Evolutionary conservation across 2,329 filamentous ascomycete species (phyloP).

Genomic region (Paecilomyces variotii): DNA sequence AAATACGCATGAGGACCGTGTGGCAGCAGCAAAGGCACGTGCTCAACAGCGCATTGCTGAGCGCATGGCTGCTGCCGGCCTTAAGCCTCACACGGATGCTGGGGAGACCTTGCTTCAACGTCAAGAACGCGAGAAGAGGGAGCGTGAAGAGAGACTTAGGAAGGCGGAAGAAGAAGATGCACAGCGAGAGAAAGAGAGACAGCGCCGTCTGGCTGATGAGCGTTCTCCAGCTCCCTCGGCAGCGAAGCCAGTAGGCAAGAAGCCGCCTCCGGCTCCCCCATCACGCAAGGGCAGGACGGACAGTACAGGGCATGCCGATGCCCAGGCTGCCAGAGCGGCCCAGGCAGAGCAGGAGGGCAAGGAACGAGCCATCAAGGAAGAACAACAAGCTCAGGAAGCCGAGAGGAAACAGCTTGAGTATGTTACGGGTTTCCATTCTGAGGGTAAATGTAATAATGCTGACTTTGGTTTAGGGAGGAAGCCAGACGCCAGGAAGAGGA

Average conservation of each 20-base stretch:
- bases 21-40: slow-evolving; percentile 94
- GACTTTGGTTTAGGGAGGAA: slow-evolving; percentile 51
- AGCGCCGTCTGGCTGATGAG: slow-evolving; percentile 74
- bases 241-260: slow-evolving; percentile 52
- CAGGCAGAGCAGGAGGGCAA: slow-evolving; percentile 42
- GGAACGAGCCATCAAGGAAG: slow-evolving; percentile 52
- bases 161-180: slow-evolving; percentile 93
- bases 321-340: slow-evolving; percentile 51
- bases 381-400: slow-evolving; percentile 67
- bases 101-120: slow-evolving; percentile 77
- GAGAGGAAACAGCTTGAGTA: slow-evolving; percentile 76
- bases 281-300: slow-evolving; percentile 61
- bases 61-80: slow-evolving; percentile 82
- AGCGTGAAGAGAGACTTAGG: slow-evolving; percentile 76
- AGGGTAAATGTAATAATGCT: slow-evolving; percentile 9
- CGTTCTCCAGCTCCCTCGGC: slow-evolving; percentile 54
- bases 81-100: slow-evolving; percentile 72
- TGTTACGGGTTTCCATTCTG: slow-evolving; percentile 35
- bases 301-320: slow-evolving; percentile 49
- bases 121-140: slow-evolving; percentile 77
- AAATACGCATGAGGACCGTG: slow-evolving; percentile 85
- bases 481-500: slow-evolving; percentile 71
- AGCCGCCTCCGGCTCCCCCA: slow-evolving; percentile 62
- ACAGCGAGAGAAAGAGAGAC: slow-evolving; percentile 77
- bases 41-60: slow-evolving; percentile 97